Conservation (phyloP, 345 rosid genomes). For the Erodium maritimum region DNA sequence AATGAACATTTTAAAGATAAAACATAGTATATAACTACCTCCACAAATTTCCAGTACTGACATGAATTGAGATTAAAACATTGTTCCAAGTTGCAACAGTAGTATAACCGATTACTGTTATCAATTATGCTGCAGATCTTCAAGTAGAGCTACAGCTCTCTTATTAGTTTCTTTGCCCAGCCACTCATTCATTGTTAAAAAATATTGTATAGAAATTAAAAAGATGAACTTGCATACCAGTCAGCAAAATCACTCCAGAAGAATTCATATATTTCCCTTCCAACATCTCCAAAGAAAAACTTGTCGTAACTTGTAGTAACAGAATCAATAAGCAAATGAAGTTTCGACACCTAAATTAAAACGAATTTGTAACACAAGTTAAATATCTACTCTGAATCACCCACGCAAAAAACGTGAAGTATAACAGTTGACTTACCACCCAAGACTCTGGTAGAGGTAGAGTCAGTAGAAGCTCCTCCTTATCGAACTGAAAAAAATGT, state of each 20-base stretch:
- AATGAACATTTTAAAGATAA: not conserved
- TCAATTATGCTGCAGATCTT: not conserved
- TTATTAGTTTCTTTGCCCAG: not conserved
- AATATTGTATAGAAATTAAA: no score
- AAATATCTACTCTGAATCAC: not conserved
- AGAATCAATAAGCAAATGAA: constrained; percentile 67
- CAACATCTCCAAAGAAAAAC: constrained; percentile 82
- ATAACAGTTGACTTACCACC: constrained; percentile 54
- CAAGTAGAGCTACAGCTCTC: not conserved
- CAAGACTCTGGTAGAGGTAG: constrained; percentile 86
- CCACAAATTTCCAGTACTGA: not conserved
- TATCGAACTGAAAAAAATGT: constrained; percentile 44
- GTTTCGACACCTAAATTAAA: constrained; percentile 66
- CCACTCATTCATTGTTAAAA: not conserved
- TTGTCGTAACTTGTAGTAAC: constrained; percentile 82
- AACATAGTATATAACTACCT: no score
- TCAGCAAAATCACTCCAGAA: constrained; percentile 98
- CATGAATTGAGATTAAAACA: not conserved
- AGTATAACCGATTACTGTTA: no score
- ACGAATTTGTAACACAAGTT: not conserved
- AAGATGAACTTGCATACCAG: constrained; percentile 35
- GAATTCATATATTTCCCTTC: constrained; percentile 90
- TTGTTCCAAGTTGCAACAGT: not conserved
- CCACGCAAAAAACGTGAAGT: not conserved
- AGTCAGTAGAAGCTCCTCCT: constrained; percentile 43